Conservation (phyloP, 2,329 filamentous ascomycete species). For the Huntiella abstrusa region DNA sequence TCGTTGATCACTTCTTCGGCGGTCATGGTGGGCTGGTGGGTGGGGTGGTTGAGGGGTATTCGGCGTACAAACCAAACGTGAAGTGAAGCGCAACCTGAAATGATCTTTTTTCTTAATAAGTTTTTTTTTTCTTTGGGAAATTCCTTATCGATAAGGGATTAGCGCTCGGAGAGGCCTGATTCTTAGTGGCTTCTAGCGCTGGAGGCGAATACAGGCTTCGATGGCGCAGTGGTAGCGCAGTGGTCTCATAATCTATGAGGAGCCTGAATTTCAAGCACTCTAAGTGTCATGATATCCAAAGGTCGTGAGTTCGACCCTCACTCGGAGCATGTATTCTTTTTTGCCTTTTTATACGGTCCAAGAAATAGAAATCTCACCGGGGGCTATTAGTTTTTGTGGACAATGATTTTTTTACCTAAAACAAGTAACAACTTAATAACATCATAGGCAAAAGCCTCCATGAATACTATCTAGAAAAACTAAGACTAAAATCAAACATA, state of each 20-base stretch:
- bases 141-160: neutral
- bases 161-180: too few species aligned
- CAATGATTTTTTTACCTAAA: too few species aligned
- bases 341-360: neutral
- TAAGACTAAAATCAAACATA: too few species aligned
- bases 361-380: too few species aligned
- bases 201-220: constrained; percentile 9
- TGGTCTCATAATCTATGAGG: constrained; percentile 12
- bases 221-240: constrained; percentile 12
- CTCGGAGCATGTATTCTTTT: constrained; percentile 8
- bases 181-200: neutral
- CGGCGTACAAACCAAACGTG: too few species aligned
- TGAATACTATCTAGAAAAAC: too few species aligned
- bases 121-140: neutral
- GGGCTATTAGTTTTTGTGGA: too few species aligned
- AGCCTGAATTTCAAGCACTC: constrained; percentile 5
- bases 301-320: constrained; percentile 13
- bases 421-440: too few species aligned
- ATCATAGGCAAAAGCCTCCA: too few species aligned
- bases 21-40: constrained; percentile 2
- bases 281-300: constrained; percentile 11
- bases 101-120: too few species aligned
- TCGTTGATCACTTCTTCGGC: constrained; percentile 6
- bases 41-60: neutral
- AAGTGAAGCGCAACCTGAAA: too few species aligned